A percentile compares a stretch with the other conserved stretches of the same genome.
These are phyloP conservation scores for Stachybotrys elegans DNA, from an alignment of 2,329 filamentous ascomycete species.

Conservation along the genomic window DNA sequence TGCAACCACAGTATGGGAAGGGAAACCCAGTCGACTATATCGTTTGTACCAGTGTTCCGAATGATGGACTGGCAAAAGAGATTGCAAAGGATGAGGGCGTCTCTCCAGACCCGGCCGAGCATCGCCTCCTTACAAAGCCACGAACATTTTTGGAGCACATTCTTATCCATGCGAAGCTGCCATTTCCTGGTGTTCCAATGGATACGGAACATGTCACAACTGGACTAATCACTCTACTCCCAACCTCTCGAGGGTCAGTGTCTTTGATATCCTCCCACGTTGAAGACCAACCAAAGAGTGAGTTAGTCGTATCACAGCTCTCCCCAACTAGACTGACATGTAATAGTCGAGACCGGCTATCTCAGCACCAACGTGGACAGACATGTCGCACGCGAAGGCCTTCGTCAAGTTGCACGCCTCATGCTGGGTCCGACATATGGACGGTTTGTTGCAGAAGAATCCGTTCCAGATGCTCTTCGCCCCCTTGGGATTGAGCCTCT, in stretches of 20 bases:
- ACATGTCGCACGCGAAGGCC: slow-evolving; percentile 15
- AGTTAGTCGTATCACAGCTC: too few relatives aligned
- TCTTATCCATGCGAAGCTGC: slow-evolving; percentile 15
- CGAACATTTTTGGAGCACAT: slow-evolving; percentile 18
- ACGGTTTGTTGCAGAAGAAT: slow-evolving; percentile 14
- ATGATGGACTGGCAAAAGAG: slow-evolving; percentile 22
- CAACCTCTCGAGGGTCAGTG: slow-evolving; percentile 17
- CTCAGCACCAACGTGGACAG: slow-evolving; percentile 18
- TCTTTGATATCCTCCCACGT: slow-evolving; percentile 13
- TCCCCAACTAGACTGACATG: too few relatives aligned
- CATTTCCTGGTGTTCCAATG: slow-evolving; percentile 13
- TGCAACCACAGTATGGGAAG: slow-evolving; percentile 26
- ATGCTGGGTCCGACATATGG: slow-evolving; percentile 15
- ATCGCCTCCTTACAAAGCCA: slow-evolving; percentile 23
- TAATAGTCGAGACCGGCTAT: slow-evolving; percentile 17
- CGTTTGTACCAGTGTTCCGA: slow-evolving; percentile 19
- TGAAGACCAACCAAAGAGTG: slow-evolving; percentile 15
- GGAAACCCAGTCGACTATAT: slow-evolving; percentile 33
- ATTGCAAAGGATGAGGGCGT: slow-evolving; percentile 27
- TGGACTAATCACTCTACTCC: slow-evolving; percentile 15
- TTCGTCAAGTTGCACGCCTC: slow-evolving; percentile 15
- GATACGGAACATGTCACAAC: slow-evolving; percentile 18
- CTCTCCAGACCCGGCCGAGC: slow-evolving; percentile 20
- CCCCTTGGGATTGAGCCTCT: slow-evolving; percentile 11
- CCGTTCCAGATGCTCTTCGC: slow-evolving; percentile 12